Percentiles rank a stretch among this genome's conserved stretches.
phyloP scores from a whole-genome alignment of 805 yeast genomes.

The Sugiyamaella lignohabitans region DNA sequence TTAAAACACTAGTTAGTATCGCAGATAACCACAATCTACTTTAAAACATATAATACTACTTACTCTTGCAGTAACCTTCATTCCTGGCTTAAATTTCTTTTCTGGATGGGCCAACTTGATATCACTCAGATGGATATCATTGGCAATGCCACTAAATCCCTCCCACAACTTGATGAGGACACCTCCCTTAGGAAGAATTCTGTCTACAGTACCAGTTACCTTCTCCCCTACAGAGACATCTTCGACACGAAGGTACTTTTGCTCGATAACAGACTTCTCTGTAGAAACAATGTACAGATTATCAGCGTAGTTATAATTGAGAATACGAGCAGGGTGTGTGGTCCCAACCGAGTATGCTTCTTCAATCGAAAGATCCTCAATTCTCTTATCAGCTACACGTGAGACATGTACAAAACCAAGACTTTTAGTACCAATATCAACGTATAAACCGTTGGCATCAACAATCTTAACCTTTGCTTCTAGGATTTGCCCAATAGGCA shows the following conservation, averaged over 20 bases:
- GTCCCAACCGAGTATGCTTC: slow-evolving; percentile 52
- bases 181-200: slow-evolving; percentile 58
- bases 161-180: slow-evolving; percentile 59
- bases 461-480: slow-evolving; percentile 54
- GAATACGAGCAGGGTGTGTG: slow-evolving; percentile 66
- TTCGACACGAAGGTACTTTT: slow-evolving; percentile 56
- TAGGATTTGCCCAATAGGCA: slow-evolving; percentile 67
- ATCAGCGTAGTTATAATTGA: slow-evolving; percentile 64
- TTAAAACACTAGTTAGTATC: slow-evolving; percentile 1
- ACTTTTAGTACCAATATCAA: slow-evolving; percentile 44
- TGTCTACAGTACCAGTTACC: slow-evolving; percentile 46
- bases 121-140: slow-evolving; percentile 74
- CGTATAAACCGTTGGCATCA: slow-evolving; percentile 31
- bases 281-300: slow-evolving; percentile 60
- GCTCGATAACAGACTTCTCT: slow-evolving; percentile 56
- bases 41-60: slow-evolving; percentile 28
- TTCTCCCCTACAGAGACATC: slow-evolving; percentile 75
- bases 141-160: slow-evolving; percentile 62
- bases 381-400: slow-evolving; percentile 42
- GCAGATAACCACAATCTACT: not conserved
- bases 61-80: slow-evolving; percentile 71
- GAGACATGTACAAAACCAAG: slow-evolving; percentile 78
- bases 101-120: slow-evolving; percentile 82
- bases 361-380: slow-evolving; percentile 28
- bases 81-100: slow-evolving; percentile 80